Conservation (phyloP, 2,329 filamentous ascomycete species). For the Colletotrichum eremochloae region DNA sequence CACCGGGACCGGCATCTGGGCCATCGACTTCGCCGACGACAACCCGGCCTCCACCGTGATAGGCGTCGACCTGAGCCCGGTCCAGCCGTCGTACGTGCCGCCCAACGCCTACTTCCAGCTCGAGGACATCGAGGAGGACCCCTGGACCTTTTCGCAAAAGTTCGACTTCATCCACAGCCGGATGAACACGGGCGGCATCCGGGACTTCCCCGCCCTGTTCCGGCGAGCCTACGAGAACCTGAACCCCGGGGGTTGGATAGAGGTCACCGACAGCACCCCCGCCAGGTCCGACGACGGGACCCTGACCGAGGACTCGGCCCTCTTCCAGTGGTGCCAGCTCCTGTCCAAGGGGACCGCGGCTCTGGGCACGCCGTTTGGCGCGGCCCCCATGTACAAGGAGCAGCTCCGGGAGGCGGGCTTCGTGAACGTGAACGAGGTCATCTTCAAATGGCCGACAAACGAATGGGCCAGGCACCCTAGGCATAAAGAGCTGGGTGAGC, state of each 20-base stretch:
- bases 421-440: slow-evolving; percentile 59
- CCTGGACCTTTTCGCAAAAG: slow-evolving; percentile 53
- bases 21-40: slow-evolving; percentile 60
- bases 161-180: slow-evolving; percentile 48
- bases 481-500: slow-evolving; percentile 60
- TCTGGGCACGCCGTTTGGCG: slow-evolving; percentile 51
- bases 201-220: slow-evolving; percentile 45
- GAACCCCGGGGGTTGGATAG: slow-evolving; percentile 59
- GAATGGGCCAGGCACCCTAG: slow-evolving; percentile 61
- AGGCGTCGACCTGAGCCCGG: slow-evolving; percentile 70
- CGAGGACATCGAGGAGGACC: slow-evolving; percentile 56
- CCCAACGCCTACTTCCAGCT: slow-evolving; percentile 74
- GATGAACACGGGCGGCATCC: slow-evolving; percentile 43
- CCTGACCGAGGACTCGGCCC: slow-evolving; percentile 42
- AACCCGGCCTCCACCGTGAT: slow-evolving; percentile 62
- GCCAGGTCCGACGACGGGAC: slow-evolving; percentile 59
- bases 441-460: slow-evolving; percentile 61
- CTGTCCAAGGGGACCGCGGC: slow-evolving; percentile 15
- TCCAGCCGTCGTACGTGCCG: slow-evolving; percentile 69
- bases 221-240: slow-evolving; percentile 46
- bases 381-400: slow-evolving; percentile 49
- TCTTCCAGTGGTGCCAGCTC: slow-evolving; percentile 17
- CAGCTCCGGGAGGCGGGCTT: slow-evolving; percentile 64
- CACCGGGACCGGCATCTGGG: slow-evolving; percentile 62
- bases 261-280: slow-evolving; percentile 58